Base-by-base conservation (phyloP, 768 basidiomycete species). In the Rubroboletus pulcherrimus region DNA sequence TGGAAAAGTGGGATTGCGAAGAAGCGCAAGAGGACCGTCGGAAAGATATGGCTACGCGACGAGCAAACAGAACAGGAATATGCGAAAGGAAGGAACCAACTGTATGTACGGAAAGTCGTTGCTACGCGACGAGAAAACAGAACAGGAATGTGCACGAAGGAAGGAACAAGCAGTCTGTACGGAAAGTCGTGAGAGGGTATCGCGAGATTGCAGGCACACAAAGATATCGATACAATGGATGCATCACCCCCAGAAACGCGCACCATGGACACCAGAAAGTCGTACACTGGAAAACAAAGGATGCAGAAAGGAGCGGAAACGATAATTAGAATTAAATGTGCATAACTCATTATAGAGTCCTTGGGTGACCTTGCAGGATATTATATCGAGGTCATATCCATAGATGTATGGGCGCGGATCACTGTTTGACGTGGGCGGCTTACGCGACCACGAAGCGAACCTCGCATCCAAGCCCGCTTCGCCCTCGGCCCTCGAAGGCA, bases 401-500 rank as follows among this genome's bases (percentile, higher is more conserved):
- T 49, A 37, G 31, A 41, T 17, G 31, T 39, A 34, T 50, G 44
- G 21, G 41, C 57, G 42, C 38, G 49, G 38, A 53, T 19, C 50
- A 35, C n/a, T 7, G 14, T 14, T 15, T 15, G 24, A 9, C 42
- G 21, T 30, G 42, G n/a, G 26, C 12, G 38, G 24, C 38, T 64
- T 61, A 72, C 37, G 63, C 69, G 26, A 70, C 62, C 51, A 70
- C 68, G 31, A 68, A 71, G 12, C 70, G 71, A 6, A 76, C 74
- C 58, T 76, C 76, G 51, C 74, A 74, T 1, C 71, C 73, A 52
- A 86, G 72, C 50, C 71, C 66, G 58, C 84, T 87, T 56, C 75
- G 66, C 5, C 84, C 82, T n/a, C 81, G 71, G 11, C 83, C 84
- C 57, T 85, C 85, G 62, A 81, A 82, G 35, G 83, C 84, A 55